phyloP scores from a whole-genome alignment of 805 yeast genomes.

The Teunomyces lycoperdinae region DNA sequence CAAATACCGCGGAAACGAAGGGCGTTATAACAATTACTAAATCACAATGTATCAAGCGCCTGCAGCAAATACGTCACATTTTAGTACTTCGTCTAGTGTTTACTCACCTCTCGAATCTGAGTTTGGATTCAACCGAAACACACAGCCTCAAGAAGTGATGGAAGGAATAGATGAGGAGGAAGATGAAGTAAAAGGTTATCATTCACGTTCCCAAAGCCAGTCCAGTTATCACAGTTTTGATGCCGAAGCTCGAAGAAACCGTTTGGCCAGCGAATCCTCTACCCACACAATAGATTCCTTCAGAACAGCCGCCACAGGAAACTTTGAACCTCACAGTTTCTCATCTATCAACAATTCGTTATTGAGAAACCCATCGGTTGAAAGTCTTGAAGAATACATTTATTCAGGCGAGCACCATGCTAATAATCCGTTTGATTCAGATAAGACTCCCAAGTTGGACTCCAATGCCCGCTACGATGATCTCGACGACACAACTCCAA shows the following conservation, averaged over 20 bases:
- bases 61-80: slow-evolving; percentile 13
- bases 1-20: not conserved
- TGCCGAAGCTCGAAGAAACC: not conserved
- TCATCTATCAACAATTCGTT: slow-evolving; percentile 33
- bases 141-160: slow-evolving; percentile 6
- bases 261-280: slow-evolving; percentile 12
- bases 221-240: not conserved
- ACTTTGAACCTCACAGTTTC: slow-evolving; percentile 23
- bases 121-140: slow-evolving; percentile 9
- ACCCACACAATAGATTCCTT: slow-evolving; percentile 25
- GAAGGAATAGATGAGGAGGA: slow-evolving; percentile 14
- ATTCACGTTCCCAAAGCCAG: not conserved
- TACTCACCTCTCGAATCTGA: slow-evolving; percentile 29
- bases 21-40: not conserved
- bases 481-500: slow-evolving; percentile 31
- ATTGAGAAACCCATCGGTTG: slow-evolving; percentile 15
- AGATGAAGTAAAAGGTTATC: slow-evolving; percentile 13
- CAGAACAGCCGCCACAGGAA: slow-evolving; percentile 24
- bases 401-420: not conserved
- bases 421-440: slow-evolving; percentile 16
- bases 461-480: slow-evolving; percentile 6
- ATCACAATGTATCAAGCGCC: slow-evolving; percentile 7
- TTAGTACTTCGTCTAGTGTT: slow-evolving; percentile 36
- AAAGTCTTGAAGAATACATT: slow-evolving; percentile 5
- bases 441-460: slow-evolving; percentile 31